These are phyloP conservation scores for Orbilia oligospora DNA, from an alignment of 2,329 filamentous ascomycete species.

Conservation along the genomic window DNA sequence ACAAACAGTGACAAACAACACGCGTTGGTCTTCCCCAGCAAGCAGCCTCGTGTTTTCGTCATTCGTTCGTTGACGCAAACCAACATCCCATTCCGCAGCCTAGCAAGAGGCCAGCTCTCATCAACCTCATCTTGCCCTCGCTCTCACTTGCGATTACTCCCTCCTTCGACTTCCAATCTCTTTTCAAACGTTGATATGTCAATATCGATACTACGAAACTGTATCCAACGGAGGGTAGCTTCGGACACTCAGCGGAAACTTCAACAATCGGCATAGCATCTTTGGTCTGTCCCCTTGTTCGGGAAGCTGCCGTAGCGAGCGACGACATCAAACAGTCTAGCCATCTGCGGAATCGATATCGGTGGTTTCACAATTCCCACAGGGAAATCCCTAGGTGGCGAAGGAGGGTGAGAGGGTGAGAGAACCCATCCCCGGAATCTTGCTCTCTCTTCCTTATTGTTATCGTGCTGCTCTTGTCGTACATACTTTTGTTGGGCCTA, in stretches of 20 bases:
- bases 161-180: constrained; percentile 1
- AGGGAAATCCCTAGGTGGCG: constrained; percentile 25
- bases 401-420: not conserved
- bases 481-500: constrained; percentile 1
- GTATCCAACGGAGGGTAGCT: constrained; percentile 27
- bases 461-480: not conserved
- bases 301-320: constrained; percentile 39
- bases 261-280: constrained; percentile 25
- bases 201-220: constrained; percentile 24
- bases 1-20: constrained; percentile 40
- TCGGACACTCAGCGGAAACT: constrained; percentile 42
- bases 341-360: constrained; percentile 32
- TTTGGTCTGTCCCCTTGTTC: constrained; percentile 24
- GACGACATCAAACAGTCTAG: constrained; percentile 27
- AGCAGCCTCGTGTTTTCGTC: constrained; percentile 58
- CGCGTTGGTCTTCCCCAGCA: constrained; percentile 34
- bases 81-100: constrained; percentile 18
- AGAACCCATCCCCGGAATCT: not conserved
- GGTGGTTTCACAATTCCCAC: constrained; percentile 31
- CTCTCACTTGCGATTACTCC: constrained; percentile 4
- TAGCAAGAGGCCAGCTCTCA: constrained; percentile 34
- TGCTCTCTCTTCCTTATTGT: not conserved
- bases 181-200: constrained; percentile 45
- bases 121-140: constrained; percentile 7
- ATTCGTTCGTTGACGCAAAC: constrained; percentile 42